phyloP scores from a whole-genome alignment of 1,284 basidiomycete genomes.

The Tylopilus orsonianus region DNA sequence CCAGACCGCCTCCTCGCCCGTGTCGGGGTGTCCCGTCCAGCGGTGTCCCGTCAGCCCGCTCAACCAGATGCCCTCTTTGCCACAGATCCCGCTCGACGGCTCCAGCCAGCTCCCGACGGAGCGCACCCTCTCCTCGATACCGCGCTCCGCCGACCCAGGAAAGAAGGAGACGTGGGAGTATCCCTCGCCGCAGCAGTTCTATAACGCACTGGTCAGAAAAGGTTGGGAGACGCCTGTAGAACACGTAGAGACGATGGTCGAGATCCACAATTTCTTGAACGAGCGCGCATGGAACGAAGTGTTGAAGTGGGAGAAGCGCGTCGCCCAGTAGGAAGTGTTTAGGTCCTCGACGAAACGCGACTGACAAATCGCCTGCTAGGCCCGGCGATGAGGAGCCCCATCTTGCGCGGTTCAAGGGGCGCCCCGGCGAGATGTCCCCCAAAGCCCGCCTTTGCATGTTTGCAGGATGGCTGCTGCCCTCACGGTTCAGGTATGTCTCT shows the following conservation, averaged over 20 bases:
- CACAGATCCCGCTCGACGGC: conserved; percentile 69
- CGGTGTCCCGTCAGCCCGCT: conserved; percentile 64
- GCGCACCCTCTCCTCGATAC: conserved; percentile 83
- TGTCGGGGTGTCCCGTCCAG: conserved; percentile 40
- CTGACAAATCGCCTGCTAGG: conserved; percentile 24
- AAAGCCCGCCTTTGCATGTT: conserved; percentile 88
- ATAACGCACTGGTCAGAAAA: conserved; percentile 95
- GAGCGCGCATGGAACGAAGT: conserved; percentile 97
- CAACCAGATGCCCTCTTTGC: conserved; percentile 88
- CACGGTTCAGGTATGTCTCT: conserved; percentile 77
- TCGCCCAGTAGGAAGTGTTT: conserved; percentile 47
- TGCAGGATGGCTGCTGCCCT: conserved; percentile 86
- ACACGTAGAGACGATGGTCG: conserved; percentile 95
- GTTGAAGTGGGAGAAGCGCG: conserved; percentile 85
- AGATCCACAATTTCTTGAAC: conserved; percentile 98
- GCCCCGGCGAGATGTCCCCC: conserved; percentile 85
- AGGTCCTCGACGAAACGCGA: not conserved
- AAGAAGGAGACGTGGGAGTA: conserved; percentile 77
- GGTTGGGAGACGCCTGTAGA: conserved; percentile 99
- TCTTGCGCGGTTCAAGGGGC: conserved; percentile 85
- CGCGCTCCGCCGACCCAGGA: conserved; percentile 53
- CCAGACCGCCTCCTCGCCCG: conserved; percentile 25
- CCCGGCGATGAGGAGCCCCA: conserved; percentile 53
- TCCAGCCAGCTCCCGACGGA: conserved; percentile 67
- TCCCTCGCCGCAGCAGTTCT: conserved; percentile 97